Evolutionary conservation across 305 asterid genomes (phyloP).

Genomic region (Plantago rigida): DNA sequence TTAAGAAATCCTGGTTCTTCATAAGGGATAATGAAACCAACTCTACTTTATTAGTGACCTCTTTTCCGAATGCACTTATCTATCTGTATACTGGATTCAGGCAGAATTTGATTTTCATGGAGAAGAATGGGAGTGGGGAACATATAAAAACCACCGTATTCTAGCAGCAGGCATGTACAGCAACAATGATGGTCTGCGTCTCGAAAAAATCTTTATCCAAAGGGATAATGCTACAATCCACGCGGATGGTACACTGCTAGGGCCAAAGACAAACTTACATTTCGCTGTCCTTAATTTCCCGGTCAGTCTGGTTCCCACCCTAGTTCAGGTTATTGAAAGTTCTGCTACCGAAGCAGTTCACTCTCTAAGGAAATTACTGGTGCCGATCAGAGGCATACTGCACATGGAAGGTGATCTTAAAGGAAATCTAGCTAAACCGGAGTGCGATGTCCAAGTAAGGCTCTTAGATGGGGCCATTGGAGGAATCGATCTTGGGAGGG

Average conservation of each 20-base stretch:
- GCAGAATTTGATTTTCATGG: slow-evolving; percentile 97
- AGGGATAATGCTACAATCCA: slow-evolving; percentile 95
- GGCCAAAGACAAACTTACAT: slow-evolving; percentile 89
- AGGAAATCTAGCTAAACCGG: slow-evolving; percentile 93
- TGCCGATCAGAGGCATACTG: slow-evolving; percentile 86
- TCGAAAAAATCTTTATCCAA: slow-evolving; percentile 93
- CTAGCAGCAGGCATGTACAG: slow-evolving; percentile 95
- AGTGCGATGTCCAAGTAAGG: slow-evolving; percentile 97
- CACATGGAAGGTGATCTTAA: slow-evolving; percentile 99
- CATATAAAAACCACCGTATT: slow-evolving; percentile 89
- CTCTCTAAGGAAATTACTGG: slow-evolving; percentile 77
- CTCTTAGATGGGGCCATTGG: slow-evolving; percentile 94
- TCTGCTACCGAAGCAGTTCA: slow-evolving; percentile 90
- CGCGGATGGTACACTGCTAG: slow-evolving; percentile 91
- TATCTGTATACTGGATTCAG: slow-evolving; percentile 33
- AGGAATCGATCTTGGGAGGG: slow-evolving; percentile 94
- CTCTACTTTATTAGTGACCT: too few species aligned
- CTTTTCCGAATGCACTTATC: slow-evolving; percentile 4
- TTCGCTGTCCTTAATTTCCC: slow-evolving; percentile 96
- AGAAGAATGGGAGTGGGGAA: slow-evolving; percentile 99
- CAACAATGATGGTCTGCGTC: slow-evolving; percentile 93
- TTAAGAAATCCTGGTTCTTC: too few species aligned
- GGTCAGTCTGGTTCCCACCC: slow-evolving; percentile 84
- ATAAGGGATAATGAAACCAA: too few species aligned
- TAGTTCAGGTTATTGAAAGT: slow-evolving; percentile 84